Evolutionary conservation across 73 alveolate genomes (phyloP).

Genomic region (Paramecium sexaurelia): DNA sequence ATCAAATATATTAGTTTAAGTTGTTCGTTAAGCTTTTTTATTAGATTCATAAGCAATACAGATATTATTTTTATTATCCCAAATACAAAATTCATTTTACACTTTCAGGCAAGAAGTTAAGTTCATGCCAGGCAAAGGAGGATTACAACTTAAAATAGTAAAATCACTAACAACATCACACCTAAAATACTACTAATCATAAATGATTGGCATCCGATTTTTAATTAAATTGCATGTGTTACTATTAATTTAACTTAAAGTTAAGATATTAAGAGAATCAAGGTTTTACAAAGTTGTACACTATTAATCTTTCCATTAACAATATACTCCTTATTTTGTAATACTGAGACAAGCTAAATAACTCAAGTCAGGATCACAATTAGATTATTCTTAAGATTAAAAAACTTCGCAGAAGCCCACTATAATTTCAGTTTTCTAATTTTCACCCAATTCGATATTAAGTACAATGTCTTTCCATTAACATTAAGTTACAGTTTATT

Average conservation of each 20-base stretch:
- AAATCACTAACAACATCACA: background rate
- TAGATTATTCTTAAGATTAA: background rate
- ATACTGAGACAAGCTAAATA: background rate
- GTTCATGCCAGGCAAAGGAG: background rate
- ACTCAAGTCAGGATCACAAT: background rate
- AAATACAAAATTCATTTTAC: background rate
- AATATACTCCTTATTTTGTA: background rate
- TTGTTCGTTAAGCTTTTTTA: background rate
- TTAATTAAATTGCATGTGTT: background rate
- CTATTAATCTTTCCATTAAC: background rate
- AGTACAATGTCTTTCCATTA: background rate
- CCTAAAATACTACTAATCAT: background rate
- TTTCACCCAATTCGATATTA: no score
- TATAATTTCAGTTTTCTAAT: background rate
- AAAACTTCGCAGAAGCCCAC: background rate
- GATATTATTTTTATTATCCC: background rate
- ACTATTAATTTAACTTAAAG: background rate
- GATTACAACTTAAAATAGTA: background rate
- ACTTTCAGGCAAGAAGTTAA: background rate
- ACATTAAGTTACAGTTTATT: background rate
- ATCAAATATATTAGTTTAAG: background rate
- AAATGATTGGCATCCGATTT: background rate
- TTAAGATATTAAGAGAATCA: background rate
- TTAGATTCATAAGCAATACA: background rate
- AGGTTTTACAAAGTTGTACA: background rate